A percentile compares a stretch with the other conserved stretches of the same genome.
Conservation (phyloP, 768 basidiomycete species). For the Rhodotorula paludigena region DNA sequence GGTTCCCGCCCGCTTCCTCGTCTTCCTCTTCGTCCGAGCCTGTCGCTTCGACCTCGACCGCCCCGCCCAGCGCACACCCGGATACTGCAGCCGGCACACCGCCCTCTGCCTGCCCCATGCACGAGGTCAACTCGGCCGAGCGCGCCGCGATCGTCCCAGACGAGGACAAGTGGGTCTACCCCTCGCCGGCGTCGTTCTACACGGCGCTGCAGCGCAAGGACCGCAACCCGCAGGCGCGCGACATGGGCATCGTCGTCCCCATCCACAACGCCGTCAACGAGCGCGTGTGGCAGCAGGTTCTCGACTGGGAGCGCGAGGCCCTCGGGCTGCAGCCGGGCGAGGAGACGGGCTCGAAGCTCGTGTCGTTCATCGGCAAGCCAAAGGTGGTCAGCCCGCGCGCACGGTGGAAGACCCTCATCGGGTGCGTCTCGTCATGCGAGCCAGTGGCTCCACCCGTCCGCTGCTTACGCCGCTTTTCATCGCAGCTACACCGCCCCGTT, state of each 20-base stretch:
- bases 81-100: no score
- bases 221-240: constrained; percentile 61
- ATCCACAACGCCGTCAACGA: constrained; percentile 99
- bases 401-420: constrained; percentile 71
- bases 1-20: constrained; percentile 16
- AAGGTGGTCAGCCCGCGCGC: constrained; percentile 74
- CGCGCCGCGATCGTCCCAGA: constrained; percentile 48
- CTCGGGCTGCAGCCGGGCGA: constrained; percentile 38
- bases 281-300: constrained; percentile 74
- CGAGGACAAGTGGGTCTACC: constrained; percentile 84
- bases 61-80: constrained; percentile 1
- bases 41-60: background rate
- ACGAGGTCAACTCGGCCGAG: constrained; percentile 18
- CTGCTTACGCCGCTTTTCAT: background rate
- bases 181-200: constrained; percentile 97
- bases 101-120: no score
- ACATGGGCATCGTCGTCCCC: constrained; percentile 93
- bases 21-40: background rate
- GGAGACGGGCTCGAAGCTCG: constrained; percentile 60
- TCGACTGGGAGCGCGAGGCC: constrained; percentile 65
- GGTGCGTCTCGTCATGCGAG: constrained; percentile 57
- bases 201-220: constrained; percentile 94
- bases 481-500: constrained; percentile 85
- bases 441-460: background rate
- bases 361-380: constrained; percentile 87